phyloP scores from a whole-genome alignment of 768 basidiomycete species.

The Epithele typhae region DNA sequence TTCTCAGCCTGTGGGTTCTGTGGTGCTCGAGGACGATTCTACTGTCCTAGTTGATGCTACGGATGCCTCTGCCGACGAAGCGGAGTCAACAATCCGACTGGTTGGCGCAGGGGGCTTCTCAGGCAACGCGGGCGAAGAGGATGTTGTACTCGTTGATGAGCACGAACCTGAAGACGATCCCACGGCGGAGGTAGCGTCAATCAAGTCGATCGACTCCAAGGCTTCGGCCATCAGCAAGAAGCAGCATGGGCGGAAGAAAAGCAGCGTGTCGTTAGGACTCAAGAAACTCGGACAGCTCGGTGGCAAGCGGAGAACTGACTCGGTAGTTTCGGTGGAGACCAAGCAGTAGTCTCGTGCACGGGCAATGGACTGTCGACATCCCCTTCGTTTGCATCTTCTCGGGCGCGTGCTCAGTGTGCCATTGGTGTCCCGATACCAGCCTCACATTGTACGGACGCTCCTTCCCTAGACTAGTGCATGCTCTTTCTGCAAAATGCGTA shows the following conservation, averaged over 20 bases:
- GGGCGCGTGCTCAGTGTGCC: too few species aligned
- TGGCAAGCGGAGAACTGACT: slow-evolving; percentile 49
- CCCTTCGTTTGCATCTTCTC: slow-evolving; percentile 19
- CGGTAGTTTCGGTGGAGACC: slow-evolving; percentile 44
- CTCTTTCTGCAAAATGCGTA: too few species aligned
- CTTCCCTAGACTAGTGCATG: too few species aligned
- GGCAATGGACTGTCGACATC: background rate
- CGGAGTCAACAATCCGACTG: slow-evolving; percentile 49
- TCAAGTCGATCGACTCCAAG: slow-evolving; percentile 32
- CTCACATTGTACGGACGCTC: too few species aligned
- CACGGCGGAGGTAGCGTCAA: slow-evolving; percentile 22
- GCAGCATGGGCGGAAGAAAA: slow-evolving; percentile 50
- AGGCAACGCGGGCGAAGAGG: slow-evolving; percentile 32
- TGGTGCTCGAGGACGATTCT: slow-evolving; percentile 20
- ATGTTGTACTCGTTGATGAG: slow-evolving; percentile 32
- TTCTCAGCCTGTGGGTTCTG: too few species aligned
- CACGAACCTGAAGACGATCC: slow-evolving; percentile 28
- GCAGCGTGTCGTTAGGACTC: slow-evolving; percentile 45
- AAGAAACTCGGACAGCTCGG: slow-evolving; percentile 48
- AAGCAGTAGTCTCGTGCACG: background rate
- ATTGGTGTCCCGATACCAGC: too few species aligned
- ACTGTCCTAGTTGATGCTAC: slow-evolving; percentile 20
- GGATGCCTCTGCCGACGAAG: slow-evolving; percentile 12
- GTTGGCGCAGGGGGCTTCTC: slow-evolving; percentile 52
- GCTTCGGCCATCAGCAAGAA: slow-evolving; percentile 28